Evolutionary conservation across 768 basidiomycete species (phyloP).

Genomic region (Tricholoma sp.): DNA sequence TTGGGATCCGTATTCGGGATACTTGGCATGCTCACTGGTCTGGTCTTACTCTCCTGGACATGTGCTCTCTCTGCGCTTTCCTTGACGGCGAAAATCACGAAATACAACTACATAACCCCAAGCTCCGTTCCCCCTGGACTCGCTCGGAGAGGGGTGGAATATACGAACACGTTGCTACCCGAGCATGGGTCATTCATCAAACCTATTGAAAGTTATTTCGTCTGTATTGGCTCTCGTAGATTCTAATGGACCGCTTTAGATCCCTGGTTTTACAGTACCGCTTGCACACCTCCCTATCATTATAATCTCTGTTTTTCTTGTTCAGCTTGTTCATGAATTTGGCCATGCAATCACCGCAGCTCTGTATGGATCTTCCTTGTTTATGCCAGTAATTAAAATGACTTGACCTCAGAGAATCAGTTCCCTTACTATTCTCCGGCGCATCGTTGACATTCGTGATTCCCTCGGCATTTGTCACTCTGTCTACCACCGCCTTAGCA

Average conservation of each 20-base stretch:
- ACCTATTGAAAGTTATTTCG: slow-evolving; percentile 27
- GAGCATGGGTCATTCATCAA: slow-evolving; percentile 10
- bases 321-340: slow-evolving; percentile 73
- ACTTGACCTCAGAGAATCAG: slow-evolving; percentile 44
- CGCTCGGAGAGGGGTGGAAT: slow-evolving; percentile 6
- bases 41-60: slow-evolving; percentile 38
- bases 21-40: slow-evolving; percentile 42
- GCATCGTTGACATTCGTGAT: slow-evolving; percentile 56
- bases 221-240: neutral
- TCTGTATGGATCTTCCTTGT: slow-evolving; percentile 40
- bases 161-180: neutral
- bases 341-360: slow-evolving; percentile 79
- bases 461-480: slow-evolving; percentile 71
- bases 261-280: slow-evolving; percentile 81
- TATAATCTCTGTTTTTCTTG: slow-evolving; percentile 51
- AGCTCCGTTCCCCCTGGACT: neutral
- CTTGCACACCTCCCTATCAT: slow-evolving; percentile 66
- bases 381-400: neutral
- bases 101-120: neutral
- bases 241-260: slow-evolving; percentile 32
- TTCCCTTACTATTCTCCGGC: slow-evolving; percentile 60
- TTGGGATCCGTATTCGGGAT: slow-evolving; percentile 40
- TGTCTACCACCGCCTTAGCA: slow-evolving; percentile 40
- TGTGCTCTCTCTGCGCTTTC: slow-evolving; percentile 12
- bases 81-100: slow-evolving; percentile 3